These are phyloP conservation scores for Macrolepiota albuminosa DNA, from an alignment of 768 basidiomycete species.

Conservation along the genomic window DNA sequence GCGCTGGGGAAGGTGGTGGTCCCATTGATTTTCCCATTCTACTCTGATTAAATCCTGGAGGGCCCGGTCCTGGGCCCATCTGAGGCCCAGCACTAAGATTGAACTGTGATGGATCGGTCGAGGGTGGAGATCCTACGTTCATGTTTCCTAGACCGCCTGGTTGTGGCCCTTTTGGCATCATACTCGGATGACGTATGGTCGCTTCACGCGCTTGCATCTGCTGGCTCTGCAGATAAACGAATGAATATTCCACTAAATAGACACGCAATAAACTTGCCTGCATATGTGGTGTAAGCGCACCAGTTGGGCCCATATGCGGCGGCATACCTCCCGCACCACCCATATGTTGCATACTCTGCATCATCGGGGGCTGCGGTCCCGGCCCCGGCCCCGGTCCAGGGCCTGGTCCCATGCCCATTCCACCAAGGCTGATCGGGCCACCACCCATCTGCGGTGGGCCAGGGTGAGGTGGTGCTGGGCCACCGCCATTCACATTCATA, in stretches of 20 bases:
- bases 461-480: constrained; percentile 10
- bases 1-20: constrained; percentile 51
- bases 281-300: constrained; percentile 35
- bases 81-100: constrained; percentile 26
- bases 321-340: constrained; percentile 25
- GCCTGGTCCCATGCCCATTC: constrained; percentile 16
- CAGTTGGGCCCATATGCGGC: constrained; percentile 32
- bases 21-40: constrained; percentile 38
- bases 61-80: constrained; percentile 11
- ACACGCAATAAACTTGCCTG: constrained; percentile 19
- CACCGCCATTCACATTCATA: constrained; percentile 28
- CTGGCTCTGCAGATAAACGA: constrained; percentile 13
- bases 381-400: background rate
- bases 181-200: constrained; percentile 25
- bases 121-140: constrained; percentile 41
- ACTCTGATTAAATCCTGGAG: constrained; percentile 14
- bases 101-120: constrained; percentile 38
- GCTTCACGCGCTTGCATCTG: constrained; percentile 14
- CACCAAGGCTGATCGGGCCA: constrained; percentile 18
- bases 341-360: constrained; percentile 16
- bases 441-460: constrained; percentile 23
- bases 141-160: constrained; percentile 21
- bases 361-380: constrained; percentile 16
- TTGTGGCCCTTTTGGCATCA: constrained; percentile 31
- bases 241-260: background rate